These are phyloP conservation scores for Aegilops longissima DNA, from an alignment of 176 grass and related monocot genomes.

Conservation along the genomic window DNA sequence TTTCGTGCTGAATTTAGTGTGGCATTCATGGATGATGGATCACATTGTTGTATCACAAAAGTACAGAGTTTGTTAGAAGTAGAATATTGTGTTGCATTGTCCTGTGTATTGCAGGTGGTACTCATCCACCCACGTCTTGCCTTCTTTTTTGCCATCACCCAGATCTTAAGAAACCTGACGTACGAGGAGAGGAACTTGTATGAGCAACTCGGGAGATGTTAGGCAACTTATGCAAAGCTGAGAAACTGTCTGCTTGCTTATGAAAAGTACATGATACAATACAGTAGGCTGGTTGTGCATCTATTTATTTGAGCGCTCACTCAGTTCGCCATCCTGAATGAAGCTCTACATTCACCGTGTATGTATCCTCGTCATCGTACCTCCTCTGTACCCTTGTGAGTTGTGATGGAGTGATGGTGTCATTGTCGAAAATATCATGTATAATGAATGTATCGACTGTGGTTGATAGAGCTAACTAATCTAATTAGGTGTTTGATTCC, in stretches of 20 bases:
- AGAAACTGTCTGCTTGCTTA: conserved; percentile 1
- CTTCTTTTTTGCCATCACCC: too few relatives aligned
- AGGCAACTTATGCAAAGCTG: conserved; percentile 56
- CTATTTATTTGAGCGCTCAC: not conserved
- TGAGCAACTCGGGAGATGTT: conserved; percentile 64
- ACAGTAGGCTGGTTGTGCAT: not conserved
- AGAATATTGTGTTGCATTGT: too few relatives aligned
- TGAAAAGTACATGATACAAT: not conserved
- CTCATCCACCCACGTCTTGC: too few relatives aligned
- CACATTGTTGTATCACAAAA: too few relatives aligned
- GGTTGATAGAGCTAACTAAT: not conserved
- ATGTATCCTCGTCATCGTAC: not conserved
- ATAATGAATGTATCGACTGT: conserved; percentile 27
- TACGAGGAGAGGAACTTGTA: too few relatives aligned
- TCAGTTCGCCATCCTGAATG: not conserved
- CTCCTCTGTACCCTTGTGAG: not conserved
- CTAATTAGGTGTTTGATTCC: conserved; percentile 18
- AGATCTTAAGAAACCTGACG: too few relatives aligned
- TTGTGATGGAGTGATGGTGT: not conserved
- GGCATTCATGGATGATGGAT: too few relatives aligned
- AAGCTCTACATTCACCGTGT: conserved; percentile 33
- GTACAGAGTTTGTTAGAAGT: too few relatives aligned
- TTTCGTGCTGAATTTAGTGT: too few relatives aligned
- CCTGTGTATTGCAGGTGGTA: too few relatives aligned
- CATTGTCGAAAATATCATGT: conserved; percentile 34